Base-by-base conservation (phyloP, 2,329 filamentous ascomycete species). In the Colletotrichum acutatum region DNA sequence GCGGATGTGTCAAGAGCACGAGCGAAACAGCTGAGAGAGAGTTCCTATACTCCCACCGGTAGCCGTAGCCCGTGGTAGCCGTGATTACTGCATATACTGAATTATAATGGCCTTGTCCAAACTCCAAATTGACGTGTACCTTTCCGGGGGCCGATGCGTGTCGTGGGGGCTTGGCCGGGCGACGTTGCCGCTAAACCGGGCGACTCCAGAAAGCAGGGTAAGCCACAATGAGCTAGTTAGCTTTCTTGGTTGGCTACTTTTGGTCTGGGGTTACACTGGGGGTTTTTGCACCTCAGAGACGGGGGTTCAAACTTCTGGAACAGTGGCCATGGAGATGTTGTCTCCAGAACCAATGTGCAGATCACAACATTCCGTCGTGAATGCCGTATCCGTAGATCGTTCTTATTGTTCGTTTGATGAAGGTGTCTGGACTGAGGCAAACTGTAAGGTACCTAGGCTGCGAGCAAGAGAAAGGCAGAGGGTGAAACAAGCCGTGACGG, bases 401-500 rank as follows among this genome's bases (percentile, higher is more conserved):
- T 56, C 42, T 49, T 12, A 56, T 56, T 56, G 53, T 56, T 28
- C 28, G 24, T n/a, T 49, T 49, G 42, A n/a, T n/a, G 42, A 49
- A 49, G 42, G 42, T 49, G 4, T 34, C 32, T 3, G 32, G 32
- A n/a, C 42, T 5, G 9, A 19, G 42, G 37, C 7, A 6, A 42
- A 42, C 52, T 19, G 24, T 56, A 56, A 56, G 42, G 53, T 28
- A 54, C 52, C 9, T 16, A 4, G 42, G 56, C 59, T 57, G 32
- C 66, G 52, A 62, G 52, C 56, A 60, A 57, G 57, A 49, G 16
- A 54, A 24, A 28, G 19, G 16, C 34, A 49, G 58, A 53, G 42
- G 53, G 24, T 69, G 69, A 72, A 72, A 72, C 69, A 59, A 59
- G 46, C 49, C 46, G 46, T 52, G 69, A 68, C 69, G 42, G n/a